Evolutionary conservation across 169 alveolate genomes (phyloP).

Genomic region (Theileria parva): DNA sequence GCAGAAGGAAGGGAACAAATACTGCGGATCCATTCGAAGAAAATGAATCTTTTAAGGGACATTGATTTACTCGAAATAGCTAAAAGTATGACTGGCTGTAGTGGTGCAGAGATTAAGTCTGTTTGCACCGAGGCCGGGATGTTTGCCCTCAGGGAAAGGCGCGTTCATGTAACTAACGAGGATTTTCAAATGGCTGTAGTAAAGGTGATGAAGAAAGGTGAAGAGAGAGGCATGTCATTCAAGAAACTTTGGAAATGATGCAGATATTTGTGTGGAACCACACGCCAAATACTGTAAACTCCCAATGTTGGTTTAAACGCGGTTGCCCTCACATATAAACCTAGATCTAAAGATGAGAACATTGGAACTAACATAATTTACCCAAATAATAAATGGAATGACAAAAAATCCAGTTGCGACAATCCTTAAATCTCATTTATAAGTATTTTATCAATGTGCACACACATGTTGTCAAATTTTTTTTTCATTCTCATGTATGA

Average conservation of each 20-base stretch:
- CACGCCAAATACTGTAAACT: too few relatives aligned
- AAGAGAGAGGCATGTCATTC: slow-evolving; percentile 88
- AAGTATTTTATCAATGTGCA: too few relatives aligned
- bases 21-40: slow-evolving; percentile 94
- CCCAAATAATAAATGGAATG: too few relatives aligned
- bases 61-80: slow-evolving; percentile 94
- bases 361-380: too few relatives aligned
- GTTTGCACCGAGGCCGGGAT: slow-evolving; percentile 99
- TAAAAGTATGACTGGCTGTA: slow-evolving; percentile 91
- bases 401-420: too few relatives aligned
- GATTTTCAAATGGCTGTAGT: slow-evolving; percentile 96
- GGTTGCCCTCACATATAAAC: too few relatives aligned
- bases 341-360: too few relatives aligned
- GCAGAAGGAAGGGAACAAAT: slow-evolving; percentile 93
- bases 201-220: slow-evolving; percentile 93
- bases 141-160: slow-evolving; percentile 98
- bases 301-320: too few relatives aligned
- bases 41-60: slow-evolving; percentile 96
- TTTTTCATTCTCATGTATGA: too few relatives aligned
- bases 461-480: too few relatives aligned
- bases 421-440: too few relatives aligned
- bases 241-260: slow-evolving; percentile 86
- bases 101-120: slow-evolving; percentile 99
- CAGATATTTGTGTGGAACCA: too few relatives aligned
- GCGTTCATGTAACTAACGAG: slow-evolving; percentile 98